Evolutionary conservation across 2,329 filamentous ascomycete species (phyloP).

Genomic region (Scedosporium apiospermum): DNA sequence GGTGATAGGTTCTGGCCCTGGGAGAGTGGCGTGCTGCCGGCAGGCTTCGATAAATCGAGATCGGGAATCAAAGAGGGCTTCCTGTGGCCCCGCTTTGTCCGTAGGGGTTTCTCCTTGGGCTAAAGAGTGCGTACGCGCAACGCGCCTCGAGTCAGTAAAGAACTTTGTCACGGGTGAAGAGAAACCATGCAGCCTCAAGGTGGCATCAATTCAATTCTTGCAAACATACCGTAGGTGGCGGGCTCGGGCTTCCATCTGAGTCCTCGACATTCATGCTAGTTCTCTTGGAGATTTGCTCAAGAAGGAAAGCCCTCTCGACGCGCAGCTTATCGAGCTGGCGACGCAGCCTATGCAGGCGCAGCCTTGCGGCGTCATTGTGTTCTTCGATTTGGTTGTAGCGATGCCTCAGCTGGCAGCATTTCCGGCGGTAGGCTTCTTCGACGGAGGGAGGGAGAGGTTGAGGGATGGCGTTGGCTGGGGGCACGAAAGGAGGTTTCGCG

Average conservation of each 20-base stretch:
- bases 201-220: neutral
- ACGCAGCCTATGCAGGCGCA: constrained; percentile 70
- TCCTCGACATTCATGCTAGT: constrained; percentile 69
- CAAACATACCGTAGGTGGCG: constrained; percentile 61
- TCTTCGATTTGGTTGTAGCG: constrained; percentile 87
- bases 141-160: constrained; percentile 9
- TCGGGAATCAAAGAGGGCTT: constrained; percentile 43
- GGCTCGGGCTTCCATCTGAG: constrained; percentile 69
- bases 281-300: constrained; percentile 64
- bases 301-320: constrained; percentile 68
- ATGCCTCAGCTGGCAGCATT: constrained; percentile 90
- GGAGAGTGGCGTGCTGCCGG: constrained; percentile 36
- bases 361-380: constrained; percentile 74
- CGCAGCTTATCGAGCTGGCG: constrained; percentile 87
- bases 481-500: constrained; percentile 4
- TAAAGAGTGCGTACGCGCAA: constrained; percentile 21
- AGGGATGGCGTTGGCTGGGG: constrained; percentile 36
- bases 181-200: neutral
- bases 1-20: constrained; percentile 34
- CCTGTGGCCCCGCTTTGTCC: constrained; percentile 63
- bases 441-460: constrained; percentile 73
- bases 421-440: constrained; percentile 89
- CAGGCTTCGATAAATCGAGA: constrained; percentile 20
- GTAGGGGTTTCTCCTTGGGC: constrained; percentile 70
- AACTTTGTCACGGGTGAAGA: constrained; percentile 4